These are phyloP conservation scores for Conoideocrella luteorostrata DNA, from an alignment of 2,329 filamentous ascomycete species.

Conservation along the genomic window DNA sequence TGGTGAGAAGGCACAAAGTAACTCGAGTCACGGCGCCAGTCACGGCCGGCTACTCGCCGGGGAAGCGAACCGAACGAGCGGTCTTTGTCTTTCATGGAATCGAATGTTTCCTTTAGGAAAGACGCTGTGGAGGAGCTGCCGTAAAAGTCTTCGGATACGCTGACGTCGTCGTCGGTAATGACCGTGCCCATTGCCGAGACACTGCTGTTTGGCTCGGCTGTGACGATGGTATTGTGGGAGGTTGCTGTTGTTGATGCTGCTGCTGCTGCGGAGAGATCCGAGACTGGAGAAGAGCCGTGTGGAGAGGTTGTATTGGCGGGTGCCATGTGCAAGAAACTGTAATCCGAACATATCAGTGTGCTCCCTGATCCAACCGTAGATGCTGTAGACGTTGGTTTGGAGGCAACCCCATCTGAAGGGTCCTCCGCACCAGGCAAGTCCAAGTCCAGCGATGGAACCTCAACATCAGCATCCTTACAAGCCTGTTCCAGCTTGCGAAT, in stretches of 20 bases:
- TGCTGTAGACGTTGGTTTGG: no score
- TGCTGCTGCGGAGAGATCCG: neutral
- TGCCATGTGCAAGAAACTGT: neutral
- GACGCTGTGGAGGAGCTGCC: conserved; percentile 20
- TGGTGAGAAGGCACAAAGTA: conserved; percentile 16
- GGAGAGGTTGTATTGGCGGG: neutral
- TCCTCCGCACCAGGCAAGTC: neutral
- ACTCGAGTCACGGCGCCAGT: no score
- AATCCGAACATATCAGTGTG: neutral
- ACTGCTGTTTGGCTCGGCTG: conserved; percentile 11
- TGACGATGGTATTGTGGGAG: neutral
- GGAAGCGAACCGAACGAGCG: neutral
- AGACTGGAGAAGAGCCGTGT: neutral
- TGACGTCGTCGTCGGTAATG: conserved; percentile 23
- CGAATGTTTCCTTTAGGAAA: conserved; percentile 31
- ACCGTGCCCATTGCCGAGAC: conserved; percentile 32
- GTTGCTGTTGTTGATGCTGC: neutral
- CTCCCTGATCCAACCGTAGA: no score
- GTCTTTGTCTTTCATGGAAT: conserved; percentile 17
- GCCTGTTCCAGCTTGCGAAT: conserved; percentile 20
- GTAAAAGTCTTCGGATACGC: neutral
- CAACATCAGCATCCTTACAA: conserved; percentile 11
- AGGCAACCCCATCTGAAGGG: no score
- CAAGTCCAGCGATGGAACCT: conserved; percentile 3
- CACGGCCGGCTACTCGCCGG: no score